Evolutionary conservation across 2,329 filamentous ascomycete species (phyloP), one percentile per base, ranked within the genome.

Genomic region (Colletotrichum australisinense): DNA sequence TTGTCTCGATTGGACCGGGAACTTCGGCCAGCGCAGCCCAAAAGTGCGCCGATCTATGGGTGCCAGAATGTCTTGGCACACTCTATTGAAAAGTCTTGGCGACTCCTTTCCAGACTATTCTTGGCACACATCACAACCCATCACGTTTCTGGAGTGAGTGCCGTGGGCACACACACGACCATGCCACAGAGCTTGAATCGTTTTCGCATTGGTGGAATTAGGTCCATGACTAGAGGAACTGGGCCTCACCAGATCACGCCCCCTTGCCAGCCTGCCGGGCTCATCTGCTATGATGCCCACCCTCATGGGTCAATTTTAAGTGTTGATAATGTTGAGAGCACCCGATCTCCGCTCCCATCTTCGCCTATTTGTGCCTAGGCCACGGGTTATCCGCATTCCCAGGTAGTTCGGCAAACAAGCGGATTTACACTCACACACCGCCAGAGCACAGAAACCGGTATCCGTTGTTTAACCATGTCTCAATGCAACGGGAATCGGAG

Each of bases 41-140:
- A 68, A 49, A 59, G 66, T 69, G 46, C 22, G 59, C 46, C 32
- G 55, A 73, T 62, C 42, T 19, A 53, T 53, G 65, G 58, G 32
- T 22, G 16, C 55, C 7, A 24, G n/a, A 49, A 52, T 28, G n/a
- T 64, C 55, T 65, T 65, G 70, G 66, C 69, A 69, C 16, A 42
- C 19, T 57, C 42, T 57, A 16, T 12, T 9, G 55, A 24, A 30
- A 53, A 30, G 55, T 60, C 67, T 73, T 70, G 67, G 70, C 70
- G 52, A 38, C 70, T 65, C 70, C 70, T 73, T 73, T 70, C 55
- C 46, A n/a, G 38, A 46, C 52, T 65, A 22, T 55, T n/a, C 70
- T 70, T 60, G 42, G 60, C 60, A 35, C 26, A 6, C 26, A n/a
- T 63, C 42, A 46, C 42, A 63, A n/a, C 26, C 38, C n/a, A 59